Base-by-base conservation (phyloP, 148 eudicot genomes). In the Spergularia marina region DNA sequence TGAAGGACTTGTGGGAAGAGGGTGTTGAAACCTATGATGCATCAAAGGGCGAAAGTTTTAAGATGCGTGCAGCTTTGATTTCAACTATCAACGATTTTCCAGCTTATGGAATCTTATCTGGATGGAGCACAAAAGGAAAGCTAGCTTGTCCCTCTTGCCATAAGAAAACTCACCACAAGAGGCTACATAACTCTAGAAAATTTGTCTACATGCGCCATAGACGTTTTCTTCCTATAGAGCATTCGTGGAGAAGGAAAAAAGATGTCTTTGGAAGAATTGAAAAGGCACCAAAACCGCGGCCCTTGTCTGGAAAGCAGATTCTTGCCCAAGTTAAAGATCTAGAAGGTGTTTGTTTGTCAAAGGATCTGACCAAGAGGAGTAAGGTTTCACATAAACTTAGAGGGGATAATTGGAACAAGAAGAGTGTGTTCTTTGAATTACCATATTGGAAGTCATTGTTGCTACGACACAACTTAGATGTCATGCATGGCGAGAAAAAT, bases 401-500 rank as follows among this genome's bases (percentile, higher is more conserved):
- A 14, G 13, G 1, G 13, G 44, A 10, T 12, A 4, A 12, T 51
- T 79, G 77, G 77, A 59, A 7, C 2, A 79, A 73, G 49, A 79
- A 13, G 23, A 49, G 68, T 53, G 68, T 79, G 30, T 73, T 79
- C 23, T 79, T 65, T 51, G 20, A 49, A 17, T 15, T 66, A 16
- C 60, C 77, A 17, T 73, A 79, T 73, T 67, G 74, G 70, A n/a
- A 65, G 14, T 21, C 14, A 3, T 15, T 40, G 5, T 12, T 25
- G 13, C 5, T 74, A 52, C 30, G 69, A 15, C 62, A 79, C 61
- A 58, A 68, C 51, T 34, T 74, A 5, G 82, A 73, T 60, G 70
- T 68, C 12, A 79, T 60, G 74, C 77, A 74, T 18, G 67, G 74
- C 10, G 74, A 74, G 52, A 74, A 79, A 30, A 68, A 79, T 79